These are phyloP conservation scores for Alnus glutinosa DNA, from an alignment of 306 rosid genomes.

Conservation along the genomic window DNA sequence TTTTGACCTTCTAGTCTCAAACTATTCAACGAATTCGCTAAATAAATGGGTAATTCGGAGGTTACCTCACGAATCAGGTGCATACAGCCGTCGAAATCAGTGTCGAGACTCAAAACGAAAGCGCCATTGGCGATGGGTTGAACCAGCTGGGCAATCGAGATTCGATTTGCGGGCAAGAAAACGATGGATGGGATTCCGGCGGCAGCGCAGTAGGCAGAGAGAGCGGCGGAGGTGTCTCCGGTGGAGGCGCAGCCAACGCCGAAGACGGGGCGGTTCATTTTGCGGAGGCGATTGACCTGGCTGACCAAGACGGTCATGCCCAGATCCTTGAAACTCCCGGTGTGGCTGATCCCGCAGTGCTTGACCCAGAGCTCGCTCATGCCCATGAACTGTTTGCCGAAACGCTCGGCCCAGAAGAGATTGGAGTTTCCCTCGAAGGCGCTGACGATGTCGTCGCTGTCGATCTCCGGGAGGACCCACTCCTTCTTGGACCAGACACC, in stretches of 20 bases:
- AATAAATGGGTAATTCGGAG: slow-evolving; percentile 65
- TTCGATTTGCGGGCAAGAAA: slow-evolving; percentile 64
- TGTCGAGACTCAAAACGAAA: slow-evolving; percentile 70
- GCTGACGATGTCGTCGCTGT: slow-evolving; percentile 60
- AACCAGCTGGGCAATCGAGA: slow-evolving; percentile 75
- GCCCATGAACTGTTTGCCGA: slow-evolving; percentile 63
- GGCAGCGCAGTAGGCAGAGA: slow-evolving; percentile 74
- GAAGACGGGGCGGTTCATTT: slow-evolving; percentile 65
- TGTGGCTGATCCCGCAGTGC: slow-evolving; percentile 87
- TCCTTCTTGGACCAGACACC: slow-evolving; percentile 92
- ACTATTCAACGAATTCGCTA: slow-evolving; percentile 71
- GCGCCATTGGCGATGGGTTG: slow-evolving; percentile 90
- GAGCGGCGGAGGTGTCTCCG: slow-evolving; percentile 78
- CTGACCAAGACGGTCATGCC: slow-evolving; percentile 90
- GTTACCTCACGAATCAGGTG: slow-evolving; percentile 74
- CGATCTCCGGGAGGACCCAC: slow-evolving; percentile 83
- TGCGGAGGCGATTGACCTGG: slow-evolving; percentile 72
- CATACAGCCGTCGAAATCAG: slow-evolving; percentile 92
- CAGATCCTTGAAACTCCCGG: slow-evolving; percentile 78
- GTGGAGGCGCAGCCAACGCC: slow-evolving; percentile 90
- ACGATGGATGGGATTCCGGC: slow-evolving; percentile 79
- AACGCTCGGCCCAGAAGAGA: slow-evolving; percentile 90
- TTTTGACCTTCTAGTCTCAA: slow-evolving; percentile 83
- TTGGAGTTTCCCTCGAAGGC: slow-evolving; percentile 87
- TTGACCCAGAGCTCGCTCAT: slow-evolving; percentile 89